Evolutionary conservation across 2,329 filamentous ascomycete species (phyloP), one percentile per base, ranked within the genome.

Genomic region (Stemphylium beticola): DNA sequence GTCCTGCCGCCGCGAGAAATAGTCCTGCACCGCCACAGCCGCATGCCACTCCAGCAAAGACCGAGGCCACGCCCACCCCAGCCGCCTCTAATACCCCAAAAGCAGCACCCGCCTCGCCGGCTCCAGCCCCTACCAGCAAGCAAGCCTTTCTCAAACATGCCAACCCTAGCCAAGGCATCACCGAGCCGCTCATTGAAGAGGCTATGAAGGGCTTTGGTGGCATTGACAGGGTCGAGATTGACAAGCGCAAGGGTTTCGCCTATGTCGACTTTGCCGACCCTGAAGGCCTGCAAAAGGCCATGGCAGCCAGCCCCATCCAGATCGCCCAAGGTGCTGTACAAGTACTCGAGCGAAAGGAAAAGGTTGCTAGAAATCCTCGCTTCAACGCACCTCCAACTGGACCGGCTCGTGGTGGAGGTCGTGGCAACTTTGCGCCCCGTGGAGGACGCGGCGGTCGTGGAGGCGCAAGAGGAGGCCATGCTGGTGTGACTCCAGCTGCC

Each of bases 181-280:
- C 92, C 0, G 93, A 97, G 69, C 79, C 88, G 0, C 77, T 92
- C 0, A 85, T 98, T 1, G 87, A 89, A 65, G 84, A 89, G 62
- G 87, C 90, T 0, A 86, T 98, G 71, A 83, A 87, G 39, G 76
- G 78, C 0, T 96, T 92, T 65, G 93, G 93, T 1, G 75, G 84
- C 1, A 85, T 97, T 40, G 85, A 85, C 0, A 89, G 86, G 61
- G 91, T 96, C 15, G 93, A 97, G 66, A 93, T 98, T 49, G 93
- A 98, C 72, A 93, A 92, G 74, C 90, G 93, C 68, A 97, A 97
- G 74, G 92, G 92, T 0, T 96, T 96, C 67, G 93, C 92, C 2
- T 96, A 97, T 72, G 88, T 96, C 34, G 91, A 96, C 60, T 98
- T 97, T 77, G 83, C 85, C 9, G 87, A 92, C 18, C 83, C 88